Percentiles rank a stretch among this genome's conserved stretches.
Conservation (phyloP, 257 asterid genomes). For the Ilex aquifolium region DNA sequence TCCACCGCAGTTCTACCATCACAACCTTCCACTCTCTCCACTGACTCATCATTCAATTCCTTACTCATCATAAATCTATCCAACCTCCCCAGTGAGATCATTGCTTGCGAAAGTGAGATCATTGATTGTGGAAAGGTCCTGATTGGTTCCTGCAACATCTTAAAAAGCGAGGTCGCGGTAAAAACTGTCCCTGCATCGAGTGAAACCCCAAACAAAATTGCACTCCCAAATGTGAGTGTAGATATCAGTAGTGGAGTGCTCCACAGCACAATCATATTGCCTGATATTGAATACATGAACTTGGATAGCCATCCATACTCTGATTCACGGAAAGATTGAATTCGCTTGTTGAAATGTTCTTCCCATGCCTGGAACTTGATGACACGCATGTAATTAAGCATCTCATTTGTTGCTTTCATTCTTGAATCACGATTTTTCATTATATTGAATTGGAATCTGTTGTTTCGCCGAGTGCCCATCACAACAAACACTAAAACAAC, state of each 20-base stretch:
- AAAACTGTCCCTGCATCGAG: constrained; percentile 74
- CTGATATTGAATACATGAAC: constrained; percentile 58
- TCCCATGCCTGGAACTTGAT: constrained; percentile 99
- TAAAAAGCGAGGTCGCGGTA: constrained; percentile 69
- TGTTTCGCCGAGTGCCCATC: constrained; percentile 50
- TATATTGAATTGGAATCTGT: constrained; percentile 55
- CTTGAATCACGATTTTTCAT: constrained; percentile 80
- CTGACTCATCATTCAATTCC: constrained; percentile 56
- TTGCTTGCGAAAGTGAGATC: constrained; percentile 89
- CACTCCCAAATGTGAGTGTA: constrained; percentile 68
- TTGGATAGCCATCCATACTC: constrained; percentile 72
- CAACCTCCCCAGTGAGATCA: constrained; percentile 73
- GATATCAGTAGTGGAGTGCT: constrained; percentile 68
- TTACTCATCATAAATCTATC: constrained; percentile 75
- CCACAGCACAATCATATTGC: constrained; percentile 70
- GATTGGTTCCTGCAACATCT: constrained; percentile 82
- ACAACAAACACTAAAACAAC: constrained; percentile 45
- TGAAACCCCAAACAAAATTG: constrained; percentile 55
- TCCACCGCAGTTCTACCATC: constrained; percentile 58
- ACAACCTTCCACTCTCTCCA: constrained; percentile 66
- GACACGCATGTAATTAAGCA: constrained; percentile 88
- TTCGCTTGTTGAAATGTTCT: constrained; percentile 74
- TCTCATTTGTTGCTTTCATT: constrained; percentile 89
- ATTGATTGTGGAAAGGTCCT: constrained; percentile 89
- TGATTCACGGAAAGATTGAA: constrained; percentile 53